phyloP scores from a whole-genome alignment of 2,329 filamentous ascomycete genomes.

The Myriosclerotinia duriaeana region DNA sequence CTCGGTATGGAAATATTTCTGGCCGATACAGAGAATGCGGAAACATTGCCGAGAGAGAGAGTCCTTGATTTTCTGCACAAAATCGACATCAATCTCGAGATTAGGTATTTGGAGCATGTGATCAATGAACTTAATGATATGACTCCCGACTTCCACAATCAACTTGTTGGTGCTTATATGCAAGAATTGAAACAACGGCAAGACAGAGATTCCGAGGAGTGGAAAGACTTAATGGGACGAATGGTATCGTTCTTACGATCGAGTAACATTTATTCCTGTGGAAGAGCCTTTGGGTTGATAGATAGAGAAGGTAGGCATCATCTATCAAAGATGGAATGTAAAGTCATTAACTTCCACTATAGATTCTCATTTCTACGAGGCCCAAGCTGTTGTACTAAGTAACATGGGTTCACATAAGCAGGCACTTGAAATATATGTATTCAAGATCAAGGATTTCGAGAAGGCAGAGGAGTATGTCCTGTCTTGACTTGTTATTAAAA shows the following conservation, averaged over 20 bases:
- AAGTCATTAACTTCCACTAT: constrained; percentile 25
- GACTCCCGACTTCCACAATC: constrained; percentile 84
- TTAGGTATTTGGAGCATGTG: constrained; percentile 85
- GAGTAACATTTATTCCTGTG: constrained; percentile 78
- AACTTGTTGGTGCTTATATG: constrained; percentile 72
- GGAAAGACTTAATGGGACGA: constrained; percentile 60
- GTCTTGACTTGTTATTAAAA: neutral
- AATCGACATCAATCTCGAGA: constrained; percentile 70
- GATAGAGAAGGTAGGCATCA: constrained; percentile 68
- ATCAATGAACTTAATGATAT: constrained; percentile 82
- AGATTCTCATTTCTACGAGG: constrained; percentile 86
- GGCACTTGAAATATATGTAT: constrained; percentile 95
- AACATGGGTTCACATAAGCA: constrained; percentile 96
- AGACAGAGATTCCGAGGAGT: constrained; percentile 48
- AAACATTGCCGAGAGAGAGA: constrained; percentile 74
- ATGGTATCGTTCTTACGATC: constrained; percentile 73
- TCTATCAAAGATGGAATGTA: neutral
- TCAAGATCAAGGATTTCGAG: constrained; percentile 79
- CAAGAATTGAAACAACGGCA: constrained; percentile 45
- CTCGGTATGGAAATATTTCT: constrained; percentile 91
- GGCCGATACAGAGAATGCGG: constrained; percentile 91
- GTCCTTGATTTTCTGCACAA: constrained; percentile 72
- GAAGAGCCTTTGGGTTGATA: constrained; percentile 73
- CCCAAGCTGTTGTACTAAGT: constrained; percentile 84
- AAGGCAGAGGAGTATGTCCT: constrained; percentile 85